Base-by-base conservation (phyloP, 306 rosid species). In the Ceratonia siliqua region DNA sequence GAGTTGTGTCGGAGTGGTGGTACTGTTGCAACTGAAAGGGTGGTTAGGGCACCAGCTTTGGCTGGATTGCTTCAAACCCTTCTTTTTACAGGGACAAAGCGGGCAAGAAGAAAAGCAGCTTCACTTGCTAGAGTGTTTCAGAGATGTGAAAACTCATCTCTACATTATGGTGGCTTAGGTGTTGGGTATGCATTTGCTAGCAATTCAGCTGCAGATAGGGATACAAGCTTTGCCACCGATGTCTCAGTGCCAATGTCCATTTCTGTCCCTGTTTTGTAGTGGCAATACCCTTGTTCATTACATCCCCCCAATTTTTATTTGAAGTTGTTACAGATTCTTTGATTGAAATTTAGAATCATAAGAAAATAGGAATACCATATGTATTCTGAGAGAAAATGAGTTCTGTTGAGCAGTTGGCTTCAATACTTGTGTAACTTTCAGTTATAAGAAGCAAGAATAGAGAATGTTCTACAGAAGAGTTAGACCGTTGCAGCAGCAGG, bases 51-150 rank as follows among this genome's bases (percentile, higher is more conserved):
- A 1, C 97, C 97, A 0, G 85, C 91, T 35, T 88, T 92, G 83
- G 93, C 83, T 0, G 91, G 91, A 24, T 82, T 92, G 53, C 96
- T 92, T 70, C 97, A 89, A 82, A 78, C 83, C 21, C 71, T 92
- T 71, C 77, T 88, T 36, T 92, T 88, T 41, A 92, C 97, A 0
- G 97, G 97, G 15, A 92, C 97, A 36, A 92, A 89, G 80, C 83
- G 97, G 65, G 97, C 97, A n/a, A 83, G 96, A 78, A 70, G 97
- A 72, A 92, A 92, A 82, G 97, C 97, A 14, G 97, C 97, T 11
- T 92, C 97, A 3, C 89, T 92, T 38, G 91, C 91, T 35, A 83
- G 91, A 77, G 96, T 89, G 68, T 92, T 89, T 61, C 96, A 89
- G 79, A 86, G 96, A 82, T 82, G 89, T 38, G 90, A 85, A 77